A percentile compares a stretch with the other conserved stretches of the same genome.
phyloP scores from a whole-genome alignment of 257 asterid species.

The Solanum corneliomulleri region DNA sequence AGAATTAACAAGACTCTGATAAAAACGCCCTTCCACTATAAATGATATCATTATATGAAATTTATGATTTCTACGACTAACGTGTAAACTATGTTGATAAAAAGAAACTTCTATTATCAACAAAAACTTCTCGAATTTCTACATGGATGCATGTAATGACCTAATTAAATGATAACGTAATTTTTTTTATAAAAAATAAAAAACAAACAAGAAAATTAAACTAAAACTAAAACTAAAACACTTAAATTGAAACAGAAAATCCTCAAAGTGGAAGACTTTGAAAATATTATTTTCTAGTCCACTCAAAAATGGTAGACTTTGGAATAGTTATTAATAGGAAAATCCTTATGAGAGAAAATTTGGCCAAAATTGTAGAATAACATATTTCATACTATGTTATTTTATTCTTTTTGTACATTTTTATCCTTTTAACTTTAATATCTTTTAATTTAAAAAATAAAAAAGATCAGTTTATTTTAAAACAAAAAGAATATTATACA shows the following conservation, averaged over 20 bases:
- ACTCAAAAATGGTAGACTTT: not conserved
- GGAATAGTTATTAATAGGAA: not conserved
- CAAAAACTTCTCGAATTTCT: not conserved
- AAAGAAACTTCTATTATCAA: not conserved
- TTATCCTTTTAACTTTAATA: no score
- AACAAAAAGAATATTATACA: no score
- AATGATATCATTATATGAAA: not conserved
- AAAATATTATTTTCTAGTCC: not conserved
- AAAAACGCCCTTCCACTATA: rapidly evolving
- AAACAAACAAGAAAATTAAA: no score
- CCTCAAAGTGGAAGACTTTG: not conserved
- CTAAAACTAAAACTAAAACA: not conserved
- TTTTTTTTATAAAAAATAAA: not conserved
- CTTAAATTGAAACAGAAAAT: not conserved
- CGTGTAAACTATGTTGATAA: not conserved
- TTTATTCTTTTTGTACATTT: no score
- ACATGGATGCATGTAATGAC: not conserved
- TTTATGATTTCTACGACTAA: not conserved
- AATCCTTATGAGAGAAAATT: no score
- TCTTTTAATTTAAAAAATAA: no score
- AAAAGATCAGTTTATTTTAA: no score
- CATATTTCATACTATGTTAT: no score
- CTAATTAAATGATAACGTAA: not conserved
- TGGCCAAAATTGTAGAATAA: no score
- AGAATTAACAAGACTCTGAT: not conserved